phyloP scores from a whole-genome alignment of 768 basidiomycete species.

The Tylopilus sp. region DNA sequence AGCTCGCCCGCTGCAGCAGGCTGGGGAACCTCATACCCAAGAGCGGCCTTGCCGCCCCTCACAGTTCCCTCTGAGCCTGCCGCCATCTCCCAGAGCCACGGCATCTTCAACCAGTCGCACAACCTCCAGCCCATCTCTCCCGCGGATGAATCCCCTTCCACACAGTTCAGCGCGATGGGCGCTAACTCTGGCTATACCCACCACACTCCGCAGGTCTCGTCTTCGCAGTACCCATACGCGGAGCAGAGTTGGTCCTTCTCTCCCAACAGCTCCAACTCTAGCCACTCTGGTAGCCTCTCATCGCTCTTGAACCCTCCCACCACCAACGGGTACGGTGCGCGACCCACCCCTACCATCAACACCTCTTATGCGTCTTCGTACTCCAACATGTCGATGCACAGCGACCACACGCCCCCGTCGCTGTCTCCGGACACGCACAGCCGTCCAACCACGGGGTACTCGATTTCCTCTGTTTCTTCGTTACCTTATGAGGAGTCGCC shows the following conservation, averaged over 20 bases:
- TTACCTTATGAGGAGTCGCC: conserved; percentile 63
- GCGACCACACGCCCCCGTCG: conserved; percentile 64
- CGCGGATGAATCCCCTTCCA: conserved; percentile 63
- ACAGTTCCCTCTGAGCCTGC: conserved; percentile 78
- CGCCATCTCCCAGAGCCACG: conserved; percentile 52
- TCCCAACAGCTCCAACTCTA: conserved; percentile 51
- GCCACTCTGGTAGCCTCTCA: conserved; percentile 71
- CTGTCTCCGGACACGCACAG: conserved; percentile 71
- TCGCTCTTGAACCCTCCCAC: conserved; percentile 72
- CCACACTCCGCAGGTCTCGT: conserved; percentile 36
- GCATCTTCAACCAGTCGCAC: conserved; percentile 56
- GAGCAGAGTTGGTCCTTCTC: conserved; percentile 57
- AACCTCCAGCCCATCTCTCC: conserved; percentile 66
- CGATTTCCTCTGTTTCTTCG: conserved; percentile 78
- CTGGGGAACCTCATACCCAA: conserved; percentile 60
- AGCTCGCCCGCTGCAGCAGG: conserved; percentile 52
- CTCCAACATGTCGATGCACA: conserved; percentile 65
- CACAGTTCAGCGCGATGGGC: conserved; percentile 42
- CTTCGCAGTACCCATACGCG: conserved; percentile 60
- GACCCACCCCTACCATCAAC: conserved; percentile 67
- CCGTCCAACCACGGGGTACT: conserved; percentile 83
- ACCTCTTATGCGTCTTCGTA: conserved; percentile 67
- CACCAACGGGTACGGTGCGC: conserved; percentile 39
- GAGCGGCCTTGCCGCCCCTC: conserved; percentile 72
- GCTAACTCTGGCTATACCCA: conserved; percentile 28